These are phyloP conservation scores for Euphorbia celastroides DNA, from an alignment of 441 rosid genomes.

Conservation along the genomic window DNA sequence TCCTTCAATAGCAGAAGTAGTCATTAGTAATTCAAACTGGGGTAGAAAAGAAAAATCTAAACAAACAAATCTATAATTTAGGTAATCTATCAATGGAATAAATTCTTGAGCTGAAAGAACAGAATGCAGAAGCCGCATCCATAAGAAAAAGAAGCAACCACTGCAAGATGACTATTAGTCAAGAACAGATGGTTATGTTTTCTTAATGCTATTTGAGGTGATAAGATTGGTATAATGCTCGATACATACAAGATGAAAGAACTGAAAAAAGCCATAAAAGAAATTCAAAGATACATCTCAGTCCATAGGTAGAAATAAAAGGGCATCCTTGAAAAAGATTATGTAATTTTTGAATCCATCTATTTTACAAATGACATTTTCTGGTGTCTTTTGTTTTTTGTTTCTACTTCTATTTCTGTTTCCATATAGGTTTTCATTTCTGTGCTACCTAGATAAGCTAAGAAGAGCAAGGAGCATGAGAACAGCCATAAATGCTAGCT, in stretches of 20 bases:
- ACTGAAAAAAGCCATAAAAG: background rate
- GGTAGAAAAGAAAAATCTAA: constrained; percentile 13
- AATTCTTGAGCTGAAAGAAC: background rate
- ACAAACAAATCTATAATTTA: constrained; percentile 4
- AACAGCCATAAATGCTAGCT: constrained; percentile 1
- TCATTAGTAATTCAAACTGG: constrained; percentile 21
- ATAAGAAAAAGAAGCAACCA: background rate
- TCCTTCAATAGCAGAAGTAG: constrained; percentile 50
- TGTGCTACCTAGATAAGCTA: background rate
- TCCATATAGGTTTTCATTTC: too few relatives aligned
- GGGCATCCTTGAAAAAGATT: too few relatives aligned
- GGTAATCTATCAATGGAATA: constrained; percentile 12
- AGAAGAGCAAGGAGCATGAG: background rate
- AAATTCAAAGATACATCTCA: background rate
- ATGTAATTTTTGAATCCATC: too few relatives aligned
- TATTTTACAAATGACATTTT: too few relatives aligned
- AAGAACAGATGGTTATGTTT: background rate
- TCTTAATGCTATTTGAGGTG: background rate
- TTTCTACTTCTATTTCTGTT: too few relatives aligned
- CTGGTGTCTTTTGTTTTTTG: too few relatives aligned
- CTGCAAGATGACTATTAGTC: background rate
- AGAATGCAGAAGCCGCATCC: background rate
- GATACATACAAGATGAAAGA: constrained; percentile 2
- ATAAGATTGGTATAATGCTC: background rate
- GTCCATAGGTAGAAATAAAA: background rate